Conservation (phyloP, 192 early-diverging fungal species). For the Coemansia sp. region DNA sequence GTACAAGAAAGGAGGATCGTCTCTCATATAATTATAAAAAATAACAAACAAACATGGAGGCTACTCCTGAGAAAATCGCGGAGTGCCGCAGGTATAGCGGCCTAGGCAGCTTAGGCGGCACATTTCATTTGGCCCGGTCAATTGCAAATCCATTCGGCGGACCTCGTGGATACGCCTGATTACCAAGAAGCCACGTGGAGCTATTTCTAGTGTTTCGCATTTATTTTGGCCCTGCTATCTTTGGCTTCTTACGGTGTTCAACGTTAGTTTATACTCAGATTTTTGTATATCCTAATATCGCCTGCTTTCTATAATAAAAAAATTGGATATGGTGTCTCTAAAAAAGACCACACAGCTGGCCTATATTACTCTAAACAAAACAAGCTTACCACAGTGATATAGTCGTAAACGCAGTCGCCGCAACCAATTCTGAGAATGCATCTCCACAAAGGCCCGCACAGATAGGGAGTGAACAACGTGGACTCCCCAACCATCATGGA, state of each 20-base stretch:
- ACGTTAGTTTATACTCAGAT: not conserved
- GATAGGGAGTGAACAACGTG: no score
- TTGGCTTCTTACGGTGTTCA: not conserved
- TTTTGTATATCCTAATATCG: no score
- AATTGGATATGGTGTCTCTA: not conserved
- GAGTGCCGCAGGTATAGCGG: not conserved
- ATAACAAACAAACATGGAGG: not conserved
- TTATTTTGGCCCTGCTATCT: not conserved
- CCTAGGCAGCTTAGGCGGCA: not conserved
- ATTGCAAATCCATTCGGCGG: no score
- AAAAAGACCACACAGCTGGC: not conserved
- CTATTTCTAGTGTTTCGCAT: not conserved
- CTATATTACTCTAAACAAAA: not conserved
- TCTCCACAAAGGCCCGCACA: not conserved
- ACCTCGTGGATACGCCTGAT: not conserved
- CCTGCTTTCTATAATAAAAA: no score
- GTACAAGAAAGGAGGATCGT: not conserved
- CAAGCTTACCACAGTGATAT: not conserved
- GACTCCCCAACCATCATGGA: conserved; percentile 1
- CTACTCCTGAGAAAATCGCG: not conserved
- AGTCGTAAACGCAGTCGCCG: not conserved
- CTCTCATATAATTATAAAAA: not conserved
- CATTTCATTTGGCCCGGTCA: not conserved
- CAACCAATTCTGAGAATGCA: not conserved
- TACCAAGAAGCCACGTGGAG: not conserved